Base-by-base conservation (phyloP, 2,329 filamentous ascomycete genomes). In the Huntiella abstrusa region DNA sequence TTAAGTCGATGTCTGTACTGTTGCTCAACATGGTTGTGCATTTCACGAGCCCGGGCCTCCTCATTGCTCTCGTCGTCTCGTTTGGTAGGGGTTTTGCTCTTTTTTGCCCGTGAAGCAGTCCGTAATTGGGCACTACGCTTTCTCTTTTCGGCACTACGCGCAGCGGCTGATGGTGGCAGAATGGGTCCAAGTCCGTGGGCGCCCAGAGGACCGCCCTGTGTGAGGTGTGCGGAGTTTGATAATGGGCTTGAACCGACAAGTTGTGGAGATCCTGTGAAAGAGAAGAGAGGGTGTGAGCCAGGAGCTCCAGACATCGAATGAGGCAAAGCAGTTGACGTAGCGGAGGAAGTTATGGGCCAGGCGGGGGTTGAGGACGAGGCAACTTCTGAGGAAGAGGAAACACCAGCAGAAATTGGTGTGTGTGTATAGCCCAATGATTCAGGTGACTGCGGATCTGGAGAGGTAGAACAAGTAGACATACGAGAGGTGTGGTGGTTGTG, bases 1-100 rank as follows among this genome's bases (percentile, higher is more conserved):
- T 67, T 68, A 33, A 68, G 61, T 17, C 65, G 57, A 55, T 66
- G 65, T 33, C 65, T 63, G 55, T 68, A 68, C 53, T 67, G 64
- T 53, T 67, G 65, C 56, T 68, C 65, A 6, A 67, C 64, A 43
- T 66, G 61, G 54, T 68, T 68, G 52, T 68, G 65, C 39, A 56
- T 56, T 45, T 55, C 57, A 11, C 57, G 53, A 1, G 55, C 52
- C 46, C 56, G 52, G 47, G 8, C 54, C 52, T 38, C 62, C 62
- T 46, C 71, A 61, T 2, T 70, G 56, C 51, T 70, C 66, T 38
- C 60, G 56, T 55, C 71, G 62, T 1, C 67, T 4, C 41, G 35
- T 19, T 41, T 33, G 3, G 37, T 36, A 2, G 48, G 48, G 11
- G 40, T 33, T 38, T 46, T 52, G 10, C 49, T 41, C 41, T 49